Evolutionary conservation across 1,139 yeast species (phyloP).

Genomic region (Blastobotrys illinoisensis): DNA sequence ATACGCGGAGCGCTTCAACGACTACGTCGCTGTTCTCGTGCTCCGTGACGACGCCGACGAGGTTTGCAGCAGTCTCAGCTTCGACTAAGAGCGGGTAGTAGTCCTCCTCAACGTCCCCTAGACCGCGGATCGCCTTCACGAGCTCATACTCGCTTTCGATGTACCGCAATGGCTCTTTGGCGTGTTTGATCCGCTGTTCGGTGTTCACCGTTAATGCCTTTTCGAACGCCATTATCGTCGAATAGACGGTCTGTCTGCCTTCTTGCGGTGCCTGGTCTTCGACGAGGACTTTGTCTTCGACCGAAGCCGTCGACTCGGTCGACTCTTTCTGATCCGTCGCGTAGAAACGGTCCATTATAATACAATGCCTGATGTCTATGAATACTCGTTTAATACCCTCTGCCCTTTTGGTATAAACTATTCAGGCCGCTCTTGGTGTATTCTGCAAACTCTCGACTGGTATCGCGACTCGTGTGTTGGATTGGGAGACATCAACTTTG

Average conservation of each 20-base stretch:
- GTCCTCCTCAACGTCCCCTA: conserved; percentile 30
- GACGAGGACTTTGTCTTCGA: conserved; percentile 23
- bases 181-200: conserved; percentile 27
- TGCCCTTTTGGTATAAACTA: too few relatives aligned
- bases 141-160: conserved; percentile 30
- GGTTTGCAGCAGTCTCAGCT: conserved; percentile 21
- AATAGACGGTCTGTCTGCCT: conserved; percentile 22
- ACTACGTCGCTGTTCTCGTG: conserved; percentile 31
- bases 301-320: conserved; percentile 22
- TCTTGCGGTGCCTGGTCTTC: conserved; percentile 15
- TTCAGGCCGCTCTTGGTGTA: too few relatives aligned
- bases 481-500: neutral
- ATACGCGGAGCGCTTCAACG: conserved; percentile 24
- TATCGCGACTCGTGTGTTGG: neutral
- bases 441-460: neutral
- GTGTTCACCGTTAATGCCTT: conserved; percentile 27
- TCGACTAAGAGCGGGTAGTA: conserved; percentile 24
- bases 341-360: conserved; percentile 23
- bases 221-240: conserved; percentile 24
- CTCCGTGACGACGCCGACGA: conserved; percentile 29
- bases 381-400: too few relatives aligned
- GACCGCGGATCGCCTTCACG: conserved; percentile 28
- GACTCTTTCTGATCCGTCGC: conserved; percentile 22
- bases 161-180: conserved; percentile 34
- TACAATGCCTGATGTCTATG: neutral